A percentile compares a stretch with the other conserved stretches of the same genome.
Evolutionary conservation across 1,284 basidiomycete species (phyloP).

Genomic region (Ceratobasidium sp.): DNA sequence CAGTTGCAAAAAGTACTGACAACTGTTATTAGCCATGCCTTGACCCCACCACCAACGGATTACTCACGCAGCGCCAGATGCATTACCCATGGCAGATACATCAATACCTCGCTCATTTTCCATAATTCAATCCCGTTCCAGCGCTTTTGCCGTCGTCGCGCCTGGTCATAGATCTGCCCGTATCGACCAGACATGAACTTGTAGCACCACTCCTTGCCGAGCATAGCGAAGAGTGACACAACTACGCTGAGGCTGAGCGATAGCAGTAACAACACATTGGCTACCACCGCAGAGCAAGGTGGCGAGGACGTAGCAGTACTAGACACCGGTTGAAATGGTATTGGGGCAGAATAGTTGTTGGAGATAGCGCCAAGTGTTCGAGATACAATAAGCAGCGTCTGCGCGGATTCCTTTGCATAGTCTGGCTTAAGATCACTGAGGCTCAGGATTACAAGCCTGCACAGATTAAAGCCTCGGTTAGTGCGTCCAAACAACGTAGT

Average conservation of each 20-base stretch:
- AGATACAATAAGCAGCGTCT: constrained; percentile 1
- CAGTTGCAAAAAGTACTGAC: constrained; percentile 3
- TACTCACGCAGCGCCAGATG: constrained; percentile 20
- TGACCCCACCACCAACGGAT: no score
- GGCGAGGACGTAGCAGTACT: neutral
- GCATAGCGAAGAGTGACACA: neutral
- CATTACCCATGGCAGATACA: neutral
- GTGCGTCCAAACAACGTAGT: neutral
- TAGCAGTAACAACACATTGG: neutral
- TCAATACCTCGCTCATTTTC: constrained; percentile 5
- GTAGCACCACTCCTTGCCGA: neutral
- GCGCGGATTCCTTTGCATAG: neutral
- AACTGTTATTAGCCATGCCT: neutral
- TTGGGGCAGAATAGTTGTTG: neutral
- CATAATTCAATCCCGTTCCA: neutral
- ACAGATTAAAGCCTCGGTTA: neutral
- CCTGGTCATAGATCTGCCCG: neutral
- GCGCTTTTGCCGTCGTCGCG: constrained; percentile 2
- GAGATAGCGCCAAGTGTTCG: constrained; percentile 7
- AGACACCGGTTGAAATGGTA: neutral
- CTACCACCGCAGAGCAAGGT: neutral
- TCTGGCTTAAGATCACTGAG: neutral
- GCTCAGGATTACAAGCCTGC: neutral
- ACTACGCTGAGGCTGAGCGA: neutral
- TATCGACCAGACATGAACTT: constrained; percentile 7